A percentile compares a stretch with the other conserved stretches of the same genome.
These are phyloP conservation scores for Rehmannia glutinosa DNA, from an alignment of 257 asterid species.

Conservation along the genomic window DNA sequence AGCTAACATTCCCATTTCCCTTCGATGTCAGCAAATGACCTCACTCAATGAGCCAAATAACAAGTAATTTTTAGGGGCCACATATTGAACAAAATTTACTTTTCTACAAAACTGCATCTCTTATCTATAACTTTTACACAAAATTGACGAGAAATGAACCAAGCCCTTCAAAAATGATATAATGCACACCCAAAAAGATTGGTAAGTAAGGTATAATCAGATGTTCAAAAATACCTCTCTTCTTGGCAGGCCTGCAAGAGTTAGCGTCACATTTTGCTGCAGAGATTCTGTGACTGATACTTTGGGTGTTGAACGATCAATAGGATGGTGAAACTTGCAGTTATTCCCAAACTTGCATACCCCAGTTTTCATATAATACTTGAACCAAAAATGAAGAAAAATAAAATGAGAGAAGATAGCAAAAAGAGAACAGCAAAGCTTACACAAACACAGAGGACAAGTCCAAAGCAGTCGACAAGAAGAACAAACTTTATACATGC, in stretches of 20 bases:
- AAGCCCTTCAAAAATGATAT: background rate
- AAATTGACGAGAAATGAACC: background rate
- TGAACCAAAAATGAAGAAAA: slow-evolving; percentile 9
- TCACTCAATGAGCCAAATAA: background rate
- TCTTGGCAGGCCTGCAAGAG: slow-evolving; percentile 92
- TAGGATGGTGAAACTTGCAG: slow-evolving; percentile 93
- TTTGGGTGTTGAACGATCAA: slow-evolving; percentile 54
- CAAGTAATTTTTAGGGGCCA: background rate
- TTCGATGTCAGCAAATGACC: background rate
- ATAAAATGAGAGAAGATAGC: background rate
- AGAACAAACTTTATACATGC: background rate
- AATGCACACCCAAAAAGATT: background rate
- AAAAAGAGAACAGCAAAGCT: background rate
- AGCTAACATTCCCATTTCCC: background rate
- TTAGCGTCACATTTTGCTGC: slow-evolving; percentile 62
- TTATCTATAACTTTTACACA: background rate
- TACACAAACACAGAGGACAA: background rate
- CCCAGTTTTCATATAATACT: slow-evolving; percentile 97
- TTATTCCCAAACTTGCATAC: slow-evolving; percentile 73
- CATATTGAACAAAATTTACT: background rate
- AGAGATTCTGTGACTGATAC: slow-evolving; percentile 35
- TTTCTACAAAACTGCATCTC: background rate
- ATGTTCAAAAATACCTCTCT: slow-evolving; percentile 73
- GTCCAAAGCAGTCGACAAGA: slow-evolving; percentile 2
- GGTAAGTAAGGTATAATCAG: background rate